Evolutionary conservation across 2,329 filamentous ascomycete genomes (phyloP).

Genomic region (Westerdykella ornata): DNA sequence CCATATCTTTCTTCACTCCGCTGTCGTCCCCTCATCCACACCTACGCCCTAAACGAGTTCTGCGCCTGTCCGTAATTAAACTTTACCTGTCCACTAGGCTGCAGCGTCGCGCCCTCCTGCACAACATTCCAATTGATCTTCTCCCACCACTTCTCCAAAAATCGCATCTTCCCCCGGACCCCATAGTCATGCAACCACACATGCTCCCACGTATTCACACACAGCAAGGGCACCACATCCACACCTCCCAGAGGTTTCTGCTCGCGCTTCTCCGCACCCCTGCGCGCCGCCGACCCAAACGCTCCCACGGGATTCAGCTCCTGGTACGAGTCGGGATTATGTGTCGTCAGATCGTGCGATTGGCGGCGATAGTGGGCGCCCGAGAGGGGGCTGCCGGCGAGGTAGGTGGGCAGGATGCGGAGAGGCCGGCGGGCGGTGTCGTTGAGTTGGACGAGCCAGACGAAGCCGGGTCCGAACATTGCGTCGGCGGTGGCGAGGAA

Average conservation of each 20-base stretch:
- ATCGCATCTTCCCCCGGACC: slow-evolving; percentile 66
- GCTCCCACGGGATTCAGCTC: slow-evolving; percentile 36
- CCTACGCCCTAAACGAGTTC: neutral
- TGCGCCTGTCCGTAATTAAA: neutral
- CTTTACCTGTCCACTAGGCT: neutral
- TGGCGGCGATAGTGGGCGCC: slow-evolving; percentile 74
- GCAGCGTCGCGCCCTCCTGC: slow-evolving; percentile 11
- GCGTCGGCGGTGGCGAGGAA: slow-evolving; percentile 72
- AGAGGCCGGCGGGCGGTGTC: slow-evolving; percentile 43
- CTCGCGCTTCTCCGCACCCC: slow-evolving; percentile 21
- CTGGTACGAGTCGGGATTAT: slow-evolving; percentile 28
- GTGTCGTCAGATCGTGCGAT: slow-evolving; percentile 62
- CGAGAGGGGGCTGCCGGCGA: slow-evolving; percentile 81
- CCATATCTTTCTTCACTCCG: neutral
- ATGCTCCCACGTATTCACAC: slow-evolving; percentile 95
- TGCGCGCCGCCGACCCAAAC: slow-evolving; percentile 31
- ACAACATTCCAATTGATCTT: slow-evolving; percentile 79
- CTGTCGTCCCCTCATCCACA: neutral
- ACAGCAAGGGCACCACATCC: slow-evolving; percentile 69
- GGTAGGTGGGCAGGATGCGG: slow-evolving; percentile 80
- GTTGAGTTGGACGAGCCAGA: slow-evolving; percentile 71
- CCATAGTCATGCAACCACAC: slow-evolving; percentile 82
- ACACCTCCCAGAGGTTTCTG: slow-evolving; percentile 58
- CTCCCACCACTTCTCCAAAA: slow-evolving; percentile 78
- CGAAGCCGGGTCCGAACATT: slow-evolving; percentile 97